These are phyloP conservation scores for Schizothecium vesticola DNA, from an alignment of 495 filamentous ascomycete species.

Conservation along the genomic window DNA sequence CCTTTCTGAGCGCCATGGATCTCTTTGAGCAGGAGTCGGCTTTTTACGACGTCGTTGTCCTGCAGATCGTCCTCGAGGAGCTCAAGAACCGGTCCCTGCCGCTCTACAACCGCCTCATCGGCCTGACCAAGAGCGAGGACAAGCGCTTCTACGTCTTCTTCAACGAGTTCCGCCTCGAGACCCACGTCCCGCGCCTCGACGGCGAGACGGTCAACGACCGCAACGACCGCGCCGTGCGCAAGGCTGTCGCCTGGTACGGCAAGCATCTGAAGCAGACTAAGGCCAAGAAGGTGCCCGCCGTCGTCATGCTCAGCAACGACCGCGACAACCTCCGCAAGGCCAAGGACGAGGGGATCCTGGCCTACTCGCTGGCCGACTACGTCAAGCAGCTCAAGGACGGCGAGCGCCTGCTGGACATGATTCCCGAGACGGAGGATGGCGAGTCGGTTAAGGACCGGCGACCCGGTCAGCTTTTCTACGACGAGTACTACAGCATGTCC, in stretches of 20 bases:
- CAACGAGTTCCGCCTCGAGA: conserved; percentile 95
- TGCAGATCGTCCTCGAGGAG: conserved; percentile 95
- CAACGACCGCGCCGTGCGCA: conserved; percentile 87
- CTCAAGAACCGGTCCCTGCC: conserved; percentile 88
- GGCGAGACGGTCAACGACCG: conserved; percentile 94
- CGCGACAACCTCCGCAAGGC: conserved; percentile 80
- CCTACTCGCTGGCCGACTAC: conserved; percentile 67
- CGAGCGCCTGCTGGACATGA: conserved; percentile 88
- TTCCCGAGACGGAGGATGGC: conserved; percentile 66
- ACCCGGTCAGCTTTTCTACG: conserved; percentile 67
- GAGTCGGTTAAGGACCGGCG: conserved; percentile 57
- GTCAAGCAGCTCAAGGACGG: conserved; percentile 78
- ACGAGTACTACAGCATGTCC: conserved; percentile 79
- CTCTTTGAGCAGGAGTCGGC: conserved; percentile 85
- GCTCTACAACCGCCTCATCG: conserved; percentile 87
- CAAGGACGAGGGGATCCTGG: conserved; percentile 63
- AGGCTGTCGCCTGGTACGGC: conserved; percentile 82
- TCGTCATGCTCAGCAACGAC: conserved; percentile 93
- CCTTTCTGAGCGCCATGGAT: conserved; percentile 91
- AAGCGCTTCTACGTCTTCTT: conserved; percentile 99
- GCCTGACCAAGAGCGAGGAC: conserved; percentile 85
- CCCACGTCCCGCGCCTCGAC: conserved; percentile 65
- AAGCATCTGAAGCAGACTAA: conserved; percentile 66
- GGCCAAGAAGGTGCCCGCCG: conserved; percentile 59
- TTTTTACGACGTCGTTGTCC: conserved; percentile 90